phyloP scores from a whole-genome alignment of 1,284 basidiomycete genomes.

The Afroboletus lepidellus region DNA sequence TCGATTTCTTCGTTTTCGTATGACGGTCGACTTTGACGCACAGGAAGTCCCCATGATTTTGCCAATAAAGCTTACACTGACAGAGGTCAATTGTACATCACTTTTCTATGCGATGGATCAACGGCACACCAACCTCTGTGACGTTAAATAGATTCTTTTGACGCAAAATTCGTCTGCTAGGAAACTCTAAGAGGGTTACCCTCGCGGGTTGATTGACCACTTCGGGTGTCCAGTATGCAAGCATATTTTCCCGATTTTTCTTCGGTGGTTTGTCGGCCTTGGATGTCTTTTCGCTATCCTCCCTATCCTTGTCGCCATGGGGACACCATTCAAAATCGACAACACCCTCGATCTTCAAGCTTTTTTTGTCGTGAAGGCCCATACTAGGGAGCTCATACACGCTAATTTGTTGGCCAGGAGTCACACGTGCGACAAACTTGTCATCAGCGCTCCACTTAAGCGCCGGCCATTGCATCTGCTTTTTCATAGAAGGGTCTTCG shows the following conservation, averaged over 20 bases:
- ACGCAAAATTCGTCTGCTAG: constrained; percentile 80
- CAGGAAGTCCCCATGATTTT: constrained; percentile 98
- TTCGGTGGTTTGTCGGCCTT: constrained; percentile 51
- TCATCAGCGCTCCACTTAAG: constrained; percentile 99
- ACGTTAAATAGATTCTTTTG: constrained; percentile 99
- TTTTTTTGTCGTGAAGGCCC: constrained; percentile 96
- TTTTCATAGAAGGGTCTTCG: constrained; percentile 61
- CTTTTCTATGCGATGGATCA: not conserved
- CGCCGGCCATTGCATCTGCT: constrained; percentile 90
- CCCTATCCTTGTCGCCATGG: constrained; percentile 83
- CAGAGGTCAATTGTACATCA: constrained; percentile 2
- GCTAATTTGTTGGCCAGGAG: constrained; percentile 90
- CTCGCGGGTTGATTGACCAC: constrained; percentile 95
- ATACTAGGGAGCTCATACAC: constrained; percentile 95
- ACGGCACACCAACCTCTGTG: constrained; percentile 71
- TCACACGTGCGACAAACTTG: constrained; percentile 85
- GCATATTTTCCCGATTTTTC: constrained; percentile 85
- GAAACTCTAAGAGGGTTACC: constrained; percentile 90
- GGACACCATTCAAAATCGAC: constrained; percentile 99
- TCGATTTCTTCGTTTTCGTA: constrained; percentile 99
- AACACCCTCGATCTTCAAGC: constrained; percentile 96
- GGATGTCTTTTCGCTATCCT: constrained; percentile 64
- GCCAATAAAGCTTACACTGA: constrained; percentile 98
- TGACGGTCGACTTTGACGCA: constrained; percentile 99
- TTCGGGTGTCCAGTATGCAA: constrained; percentile 98